Evolutionary conservation across 2,329 filamentous ascomycete species (phyloP), one percentile per base, ranked within the genome.

Genomic region (Colletotrichum sp.): DNA sequence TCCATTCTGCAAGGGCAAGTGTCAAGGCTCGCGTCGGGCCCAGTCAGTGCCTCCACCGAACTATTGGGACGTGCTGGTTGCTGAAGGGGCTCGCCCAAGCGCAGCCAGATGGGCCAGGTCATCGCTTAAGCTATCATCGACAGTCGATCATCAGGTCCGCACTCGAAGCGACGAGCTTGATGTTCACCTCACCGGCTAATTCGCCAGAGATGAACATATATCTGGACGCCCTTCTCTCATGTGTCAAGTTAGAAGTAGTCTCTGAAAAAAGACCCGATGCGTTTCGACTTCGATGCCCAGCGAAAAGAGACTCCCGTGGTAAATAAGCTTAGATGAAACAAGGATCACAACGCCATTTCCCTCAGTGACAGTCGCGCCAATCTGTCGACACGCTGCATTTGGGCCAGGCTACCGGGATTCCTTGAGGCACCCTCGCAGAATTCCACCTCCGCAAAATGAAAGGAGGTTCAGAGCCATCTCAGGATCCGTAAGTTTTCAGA

Each of bases 311-410:
- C 24, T 63, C 39, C 24, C 13, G 55, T n/a, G 57, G 57, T 67
- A 67, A 30, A 69, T 75, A 75, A 75, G 73, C 73, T 68, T 75
- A 68, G 63, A 59, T 64, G 73, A 57, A 75, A 72, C 57, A 76
- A 64, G 73, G 73, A 64, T 72, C 39, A 59, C 32, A 63, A 52
- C 36, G 73, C 49, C 39, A 62, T 67, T 64, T 34, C 44, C 32
- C 55, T 55, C 57, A 63, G 32, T 26, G 49, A 57, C 57, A 39
- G 21, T 63, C n/a, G 69, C 69, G 63, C 59, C 71, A 64, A 52
- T 55, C 68, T 63, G 55, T 28, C 60, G 24, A 57, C n/a, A 26
- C 28, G 13, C 55, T 39, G 69, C 59, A 28, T 44, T 57, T 65
- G 36, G 39, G 21, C 16, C 69, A 16, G 39, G 59, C 36, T 34